A percentile compares a stretch with the other conserved stretches of the same genome.
Evolutionary conservation across 441 rosid species (phyloP).

Genomic region (Dalechampia spathulata): DNA sequence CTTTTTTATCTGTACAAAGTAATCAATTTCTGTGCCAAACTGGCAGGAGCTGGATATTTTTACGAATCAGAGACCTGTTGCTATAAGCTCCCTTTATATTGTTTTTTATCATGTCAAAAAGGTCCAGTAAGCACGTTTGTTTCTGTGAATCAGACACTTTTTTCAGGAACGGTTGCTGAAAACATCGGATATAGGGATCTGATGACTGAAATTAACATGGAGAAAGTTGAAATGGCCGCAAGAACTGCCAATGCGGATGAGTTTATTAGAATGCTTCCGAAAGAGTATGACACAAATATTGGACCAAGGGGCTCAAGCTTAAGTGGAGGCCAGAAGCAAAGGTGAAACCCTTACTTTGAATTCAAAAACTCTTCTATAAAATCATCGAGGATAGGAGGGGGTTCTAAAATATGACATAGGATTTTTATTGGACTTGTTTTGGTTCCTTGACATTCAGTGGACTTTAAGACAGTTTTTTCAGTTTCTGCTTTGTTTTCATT

Average conservation of each 20-base stretch:
- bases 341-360: conserved; percentile 31
- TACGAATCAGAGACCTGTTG: too few relatives aligned
- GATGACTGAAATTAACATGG: conserved; percentile 52
- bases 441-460: neutral
- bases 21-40: too few relatives aligned
- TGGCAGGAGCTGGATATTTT: too few relatives aligned
- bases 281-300: conserved; percentile 59
- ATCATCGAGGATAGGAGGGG: neutral
- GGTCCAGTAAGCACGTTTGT: conserved; percentile 13
- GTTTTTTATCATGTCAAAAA: conserved; percentile 4
- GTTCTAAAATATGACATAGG: neutral
- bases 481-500: neutral
- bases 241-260: conserved; percentile 81
- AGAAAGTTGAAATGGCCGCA: conserved; percentile 69
- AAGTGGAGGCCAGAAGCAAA: conserved; percentile 95
- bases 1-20: too few relatives aligned
- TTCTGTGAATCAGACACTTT: conserved; percentile 46
- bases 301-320: conserved; percentile 87
- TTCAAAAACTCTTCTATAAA: neutral
- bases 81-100: neutral
- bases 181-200: conserved; percentile 86
- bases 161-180: conserved; percentile 87
- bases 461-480: neutral
- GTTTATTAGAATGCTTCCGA: conserved; percentile 68
- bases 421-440: conserved; percentile 1